A percentile compares a stretch with the other conserved stretches of the same genome.
These are phyloP conservation scores for Alternaria sp. DNA, from an alignment of 2,329 filamentous ascomycete species.

Conservation along the genomic window DNA sequence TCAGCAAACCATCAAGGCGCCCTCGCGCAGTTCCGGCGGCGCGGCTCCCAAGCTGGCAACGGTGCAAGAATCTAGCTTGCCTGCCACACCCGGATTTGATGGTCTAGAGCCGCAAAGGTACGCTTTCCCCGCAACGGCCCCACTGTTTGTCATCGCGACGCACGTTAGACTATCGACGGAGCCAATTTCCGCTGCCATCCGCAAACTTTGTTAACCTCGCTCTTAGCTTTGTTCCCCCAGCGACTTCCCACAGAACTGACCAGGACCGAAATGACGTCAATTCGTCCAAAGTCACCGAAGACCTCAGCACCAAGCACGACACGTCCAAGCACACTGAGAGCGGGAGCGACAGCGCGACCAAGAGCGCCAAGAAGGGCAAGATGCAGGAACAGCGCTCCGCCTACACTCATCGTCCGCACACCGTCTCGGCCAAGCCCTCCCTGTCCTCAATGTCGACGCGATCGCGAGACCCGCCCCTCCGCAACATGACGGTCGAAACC, in stretches of 20 bases:
- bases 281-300: conserved; percentile 57
- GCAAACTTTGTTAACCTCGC: conserved; percentile 27
- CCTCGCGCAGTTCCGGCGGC: conserved; percentile 63
- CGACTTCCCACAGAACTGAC: conserved; percentile 33
- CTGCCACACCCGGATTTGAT: conserved; percentile 66
- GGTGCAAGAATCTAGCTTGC: conserved; percentile 84
- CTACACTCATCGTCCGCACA: conserved; percentile 53
- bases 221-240: conserved; percentile 26
- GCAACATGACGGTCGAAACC: conserved; percentile 97
- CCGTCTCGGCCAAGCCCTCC: conserved; percentile 68
- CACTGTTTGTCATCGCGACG: conserved; percentile 37
- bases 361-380: conserved; percentile 34
- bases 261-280: conserved; percentile 52
- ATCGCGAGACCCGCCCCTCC: conserved; percentile 73
- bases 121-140: conserved; percentile 36
- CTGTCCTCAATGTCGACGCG: conserved; percentile 71
- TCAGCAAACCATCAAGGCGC: conserved; percentile 46
- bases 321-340: conserved; percentile 57
- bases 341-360: conserved; percentile 67
- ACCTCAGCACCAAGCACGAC: conserved; percentile 51
- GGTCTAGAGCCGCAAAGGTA: conserved; percentile 40
- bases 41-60: conserved; percentile 75
- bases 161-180: conserved; percentile 23
- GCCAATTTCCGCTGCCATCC: conserved; percentile 23
- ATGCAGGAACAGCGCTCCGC: conserved; percentile 53